phyloP scores from a whole-genome alignment of 257 asterid species.

The Cynanchum wilfordii region DNA sequence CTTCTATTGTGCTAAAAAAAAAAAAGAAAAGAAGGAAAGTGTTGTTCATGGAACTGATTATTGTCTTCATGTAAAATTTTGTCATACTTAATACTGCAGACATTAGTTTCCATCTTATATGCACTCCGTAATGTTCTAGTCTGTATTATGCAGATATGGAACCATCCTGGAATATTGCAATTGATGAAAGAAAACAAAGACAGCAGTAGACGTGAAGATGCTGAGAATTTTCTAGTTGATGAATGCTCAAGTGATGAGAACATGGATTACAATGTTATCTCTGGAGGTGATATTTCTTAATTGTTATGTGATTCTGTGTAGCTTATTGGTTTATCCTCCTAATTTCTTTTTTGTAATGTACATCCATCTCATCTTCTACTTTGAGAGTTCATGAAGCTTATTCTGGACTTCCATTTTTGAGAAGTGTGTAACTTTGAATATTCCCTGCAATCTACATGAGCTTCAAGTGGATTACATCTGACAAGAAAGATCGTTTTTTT shows the following conservation, averaged over 20 bases:
- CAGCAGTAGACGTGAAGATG: slow-evolving; percentile 56
- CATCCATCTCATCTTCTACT: too few relatives aligned
- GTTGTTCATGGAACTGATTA: background rate
- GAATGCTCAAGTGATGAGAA: slow-evolving; percentile 89
- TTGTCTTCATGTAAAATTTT: background rate
- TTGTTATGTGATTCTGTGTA: slow-evolving; percentile 1
- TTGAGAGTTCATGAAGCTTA: too few relatives aligned
- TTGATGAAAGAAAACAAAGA: slow-evolving; percentile 74
- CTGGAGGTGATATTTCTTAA: slow-evolving; percentile 60
- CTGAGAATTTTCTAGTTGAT: slow-evolving; percentile 59
- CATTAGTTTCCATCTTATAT: background rate
- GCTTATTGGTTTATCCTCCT: background rate
- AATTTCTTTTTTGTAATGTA: background rate
- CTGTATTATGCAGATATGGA: slow-evolving; percentile 69
- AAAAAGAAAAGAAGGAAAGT: too few relatives aligned
- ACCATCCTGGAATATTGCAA: slow-evolving; percentile 96
- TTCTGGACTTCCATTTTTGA: too few relatives aligned
- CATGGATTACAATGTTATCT: slow-evolving; percentile 55
- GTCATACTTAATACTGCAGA: background rate
- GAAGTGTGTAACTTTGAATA: too few relatives aligned
- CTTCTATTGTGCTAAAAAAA: too few relatives aligned
- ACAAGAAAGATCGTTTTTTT: background rate
- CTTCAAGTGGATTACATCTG: too few relatives aligned
- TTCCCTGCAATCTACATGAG: too few relatives aligned
- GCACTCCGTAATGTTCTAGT: background rate